Conservation (phyloP, 768 basidiomycete genomes). For the Mycena indigotica region DNA sequence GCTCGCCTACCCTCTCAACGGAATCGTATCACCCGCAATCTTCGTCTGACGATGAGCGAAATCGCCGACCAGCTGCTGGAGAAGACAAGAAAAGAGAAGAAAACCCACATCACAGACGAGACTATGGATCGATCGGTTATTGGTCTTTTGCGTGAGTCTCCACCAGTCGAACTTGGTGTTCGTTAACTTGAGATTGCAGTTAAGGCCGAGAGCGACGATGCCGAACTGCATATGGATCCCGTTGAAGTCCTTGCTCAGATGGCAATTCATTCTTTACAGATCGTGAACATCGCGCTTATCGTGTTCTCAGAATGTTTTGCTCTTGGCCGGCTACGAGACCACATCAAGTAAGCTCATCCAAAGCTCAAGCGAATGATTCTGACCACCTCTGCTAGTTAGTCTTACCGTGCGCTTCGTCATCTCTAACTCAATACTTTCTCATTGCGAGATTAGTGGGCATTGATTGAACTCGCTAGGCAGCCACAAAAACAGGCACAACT, state of each 20-base stretch:
- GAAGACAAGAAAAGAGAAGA: slow-evolving; percentile 37
- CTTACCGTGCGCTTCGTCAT: slow-evolving; percentile 19
- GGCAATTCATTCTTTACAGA: slow-evolving; percentile 7
- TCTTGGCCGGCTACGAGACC: slow-evolving; percentile 40
- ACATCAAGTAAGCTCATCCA: slow-evolving; percentile 35
- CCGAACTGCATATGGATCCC: slow-evolving; percentile 36
- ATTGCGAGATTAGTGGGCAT: slow-evolving; percentile 32
- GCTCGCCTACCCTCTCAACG: slow-evolving; percentile 38
- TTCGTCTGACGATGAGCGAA: slow-evolving; percentile 37
- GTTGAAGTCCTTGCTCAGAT: slow-evolving; percentile 43
- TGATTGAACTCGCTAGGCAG: slow-evolving; percentile 39
- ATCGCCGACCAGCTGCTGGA: slow-evolving; percentile 44
- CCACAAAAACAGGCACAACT: slow-evolving; percentile 32
- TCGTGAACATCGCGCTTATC: not conserved
- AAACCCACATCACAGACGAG: slow-evolving; percentile 24
- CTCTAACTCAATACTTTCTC: not conserved
- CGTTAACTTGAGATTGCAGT: slow-evolving; percentile 25
- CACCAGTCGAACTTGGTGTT: not conserved
- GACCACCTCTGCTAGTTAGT: slow-evolving; percentile 20
- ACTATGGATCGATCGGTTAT: slow-evolving; percentile 41
- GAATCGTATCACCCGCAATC: slow-evolving; percentile 30
- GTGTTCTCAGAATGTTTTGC: not conserved
- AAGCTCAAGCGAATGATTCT: too few species aligned
- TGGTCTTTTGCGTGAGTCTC: slow-evolving; percentile 35
- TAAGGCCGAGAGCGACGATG: slow-evolving; percentile 35